Evolutionary conservation across 371 early-diverging fungal genomes (phyloP).

Genomic region (Fennellomyces sp.): DNA sequence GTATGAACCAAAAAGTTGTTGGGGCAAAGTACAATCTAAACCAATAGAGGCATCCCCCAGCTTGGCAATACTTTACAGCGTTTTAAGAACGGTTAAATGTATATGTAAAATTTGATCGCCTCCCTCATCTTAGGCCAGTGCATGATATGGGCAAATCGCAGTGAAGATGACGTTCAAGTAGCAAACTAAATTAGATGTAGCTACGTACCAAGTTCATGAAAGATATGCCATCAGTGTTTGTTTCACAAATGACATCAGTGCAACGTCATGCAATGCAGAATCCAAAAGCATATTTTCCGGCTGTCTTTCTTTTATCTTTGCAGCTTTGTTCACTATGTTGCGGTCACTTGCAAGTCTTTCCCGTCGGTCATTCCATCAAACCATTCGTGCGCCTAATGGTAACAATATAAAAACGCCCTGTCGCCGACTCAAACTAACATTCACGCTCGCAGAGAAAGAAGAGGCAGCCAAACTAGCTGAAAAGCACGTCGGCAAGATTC

Average conservation of each 20-base stretch:
- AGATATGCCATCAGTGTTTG: background rate
- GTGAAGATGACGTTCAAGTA: too few species aligned
- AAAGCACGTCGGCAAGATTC: conserved; percentile 18
- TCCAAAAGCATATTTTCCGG: background rate
- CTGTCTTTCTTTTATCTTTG: background rate
- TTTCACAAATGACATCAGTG: background rate
- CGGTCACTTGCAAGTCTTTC: background rate
- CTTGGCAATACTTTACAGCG: too few species aligned
- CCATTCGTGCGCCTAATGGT: background rate
- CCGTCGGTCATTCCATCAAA: background rate
- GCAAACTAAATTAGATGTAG: background rate
- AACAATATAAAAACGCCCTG: too few species aligned
- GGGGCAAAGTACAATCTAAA: too few species aligned
- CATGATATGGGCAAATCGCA: too few species aligned
- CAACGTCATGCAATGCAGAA: background rate
- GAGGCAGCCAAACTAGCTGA: conserved; percentile 6
- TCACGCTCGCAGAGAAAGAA: background rate
- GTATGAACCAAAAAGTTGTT: too few species aligned
- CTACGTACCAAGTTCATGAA: background rate
- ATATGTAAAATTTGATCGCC: too few species aligned
- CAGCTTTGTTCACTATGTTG: background rate
- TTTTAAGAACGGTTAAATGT: too few species aligned
- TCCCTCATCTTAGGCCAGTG: too few species aligned
- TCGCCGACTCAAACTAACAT: too few species aligned
- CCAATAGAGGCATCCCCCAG: too few species aligned